A percentile compares a stretch with the other conserved stretches of the same genome.
Conservation (phyloP, 208 protist species). For the Trypanosoma cruzi region DNA sequence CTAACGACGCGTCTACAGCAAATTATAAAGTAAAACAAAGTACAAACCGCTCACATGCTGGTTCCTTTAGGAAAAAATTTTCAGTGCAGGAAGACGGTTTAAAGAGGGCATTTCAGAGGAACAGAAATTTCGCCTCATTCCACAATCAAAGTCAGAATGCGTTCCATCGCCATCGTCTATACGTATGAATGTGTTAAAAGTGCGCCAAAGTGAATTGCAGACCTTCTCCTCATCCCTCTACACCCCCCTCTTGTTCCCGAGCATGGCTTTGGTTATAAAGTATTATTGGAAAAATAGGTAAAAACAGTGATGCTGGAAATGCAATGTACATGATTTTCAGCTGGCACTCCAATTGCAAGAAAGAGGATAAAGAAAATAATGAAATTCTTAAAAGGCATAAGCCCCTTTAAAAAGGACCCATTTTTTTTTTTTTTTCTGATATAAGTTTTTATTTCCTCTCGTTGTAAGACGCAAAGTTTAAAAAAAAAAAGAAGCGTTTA, state of each 20-base stretch:
- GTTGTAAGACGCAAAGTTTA: not conserved
- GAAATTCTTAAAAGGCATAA: no score
- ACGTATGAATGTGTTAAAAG: not conserved
- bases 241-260: not conserved
- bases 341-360: no score
- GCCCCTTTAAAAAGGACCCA: no score
- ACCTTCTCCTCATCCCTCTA: not conserved
- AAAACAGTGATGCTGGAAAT: not conserved
- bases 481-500: not conserved
- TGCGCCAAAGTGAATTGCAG: not conserved
- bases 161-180: not conserved
- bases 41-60: not conserved
- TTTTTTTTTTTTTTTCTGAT: no score
- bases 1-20: not conserved
- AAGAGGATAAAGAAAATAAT: no score
- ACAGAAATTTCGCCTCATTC: slow-evolving; percentile 3
- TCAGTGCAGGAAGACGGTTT: not conserved
- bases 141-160: slow-evolving; percentile 4
- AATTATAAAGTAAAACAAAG: not conserved
- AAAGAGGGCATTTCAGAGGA: not conserved
- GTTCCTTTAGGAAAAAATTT: not conserved
- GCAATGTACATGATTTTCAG: no score
- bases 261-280: not conserved
- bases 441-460: not conserved
- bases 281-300: not conserved